These are phyloP conservation scores for Irpex sp. DNA, from an alignment of 1,284 basidiomycete genomes.

Conservation along the genomic window DNA sequence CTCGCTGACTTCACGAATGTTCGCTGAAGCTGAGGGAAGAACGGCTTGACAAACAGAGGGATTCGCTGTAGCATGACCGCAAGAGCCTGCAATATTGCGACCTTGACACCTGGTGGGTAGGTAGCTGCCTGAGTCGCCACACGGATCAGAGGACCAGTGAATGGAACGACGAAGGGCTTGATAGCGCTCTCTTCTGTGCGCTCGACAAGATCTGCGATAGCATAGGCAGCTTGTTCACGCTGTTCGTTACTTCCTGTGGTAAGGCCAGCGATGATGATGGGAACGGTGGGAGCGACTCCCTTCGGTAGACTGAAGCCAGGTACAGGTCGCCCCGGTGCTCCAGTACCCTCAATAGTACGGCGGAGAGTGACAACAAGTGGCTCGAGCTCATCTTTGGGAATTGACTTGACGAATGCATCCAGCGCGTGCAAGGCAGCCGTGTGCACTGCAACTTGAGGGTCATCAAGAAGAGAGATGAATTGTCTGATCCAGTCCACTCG, in stretches of 20 bases:
- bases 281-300: conserved; percentile 85
- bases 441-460: conserved; percentile 72
- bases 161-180: conserved; percentile 95
- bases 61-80: conserved; percentile 81
- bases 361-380: conserved; percentile 86
- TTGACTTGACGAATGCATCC: conserved; percentile 86
- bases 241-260: conserved; percentile 82
- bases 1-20: conserved; percentile 95
- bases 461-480: conserved; percentile 84
- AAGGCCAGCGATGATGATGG: conserved; percentile 87
- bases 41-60: conserved; percentile 90
- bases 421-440: conserved; percentile 83
- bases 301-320: conserved; percentile 90
- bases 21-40: conserved; percentile 97
- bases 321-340: conserved; percentile 74
- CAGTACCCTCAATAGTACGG: conserved; percentile 84
- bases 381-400: conserved; percentile 93
- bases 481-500: conserved; percentile 96
- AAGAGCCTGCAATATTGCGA: conserved; percentile 81
- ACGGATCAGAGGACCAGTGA: conserved; percentile 95
- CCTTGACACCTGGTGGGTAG: conserved; percentile 89
- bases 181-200: conserved; percentile 86
- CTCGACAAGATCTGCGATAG: conserved; percentile 92
- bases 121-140: conserved; percentile 86
- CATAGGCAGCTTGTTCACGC: conserved; percentile 91